Conservation (phyloP, 805 yeast genomes). For the Saccharomyces kudriavzevii region DNA sequence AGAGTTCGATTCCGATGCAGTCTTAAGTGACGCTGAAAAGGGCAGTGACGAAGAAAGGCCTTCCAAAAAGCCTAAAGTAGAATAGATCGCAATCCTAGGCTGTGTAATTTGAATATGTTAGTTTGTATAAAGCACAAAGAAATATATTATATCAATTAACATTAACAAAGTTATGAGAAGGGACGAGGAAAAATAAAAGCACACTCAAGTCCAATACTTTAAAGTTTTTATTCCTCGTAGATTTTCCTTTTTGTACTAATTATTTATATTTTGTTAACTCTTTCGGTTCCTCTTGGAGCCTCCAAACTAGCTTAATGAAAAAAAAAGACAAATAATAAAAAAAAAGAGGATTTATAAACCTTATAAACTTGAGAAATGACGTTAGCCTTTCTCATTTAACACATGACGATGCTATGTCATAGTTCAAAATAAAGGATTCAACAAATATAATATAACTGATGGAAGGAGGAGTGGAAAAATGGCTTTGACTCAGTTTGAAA, state of each 20-base stretch:
- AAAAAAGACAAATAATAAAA: background rate
- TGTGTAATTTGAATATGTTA: constrained; percentile 5
- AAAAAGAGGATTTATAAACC: background rate
- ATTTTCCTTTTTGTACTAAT: background rate
- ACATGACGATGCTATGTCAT: background rate
- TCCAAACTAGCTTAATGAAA: background rate
- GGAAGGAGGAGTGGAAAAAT: constrained; percentile 1
- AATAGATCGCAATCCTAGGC: constrained; percentile 6
- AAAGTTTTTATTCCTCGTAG: no score
- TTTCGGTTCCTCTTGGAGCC: background rate
- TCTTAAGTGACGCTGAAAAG: constrained; percentile 25
- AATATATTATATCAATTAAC: background rate
- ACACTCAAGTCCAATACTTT: no score
- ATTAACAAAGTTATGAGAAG: background rate
- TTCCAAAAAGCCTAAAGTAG: constrained; percentile 31
- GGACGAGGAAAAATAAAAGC: no score
- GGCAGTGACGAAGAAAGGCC: constrained; percentile 31
- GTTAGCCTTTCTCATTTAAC: background rate
- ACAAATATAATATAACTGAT: background rate
- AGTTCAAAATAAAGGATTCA: background rate
- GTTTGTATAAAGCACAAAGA: background rate
- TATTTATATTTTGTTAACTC: background rate
- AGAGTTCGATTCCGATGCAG: constrained; percentile 67
- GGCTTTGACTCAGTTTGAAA: constrained; percentile 7
- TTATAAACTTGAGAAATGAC: background rate